Evolutionary conservation across 371 early-diverging fungal genomes (phyloP), one percentile per base, ranked within the genome.

Genomic region (Blakeslea trispora): DNA sequence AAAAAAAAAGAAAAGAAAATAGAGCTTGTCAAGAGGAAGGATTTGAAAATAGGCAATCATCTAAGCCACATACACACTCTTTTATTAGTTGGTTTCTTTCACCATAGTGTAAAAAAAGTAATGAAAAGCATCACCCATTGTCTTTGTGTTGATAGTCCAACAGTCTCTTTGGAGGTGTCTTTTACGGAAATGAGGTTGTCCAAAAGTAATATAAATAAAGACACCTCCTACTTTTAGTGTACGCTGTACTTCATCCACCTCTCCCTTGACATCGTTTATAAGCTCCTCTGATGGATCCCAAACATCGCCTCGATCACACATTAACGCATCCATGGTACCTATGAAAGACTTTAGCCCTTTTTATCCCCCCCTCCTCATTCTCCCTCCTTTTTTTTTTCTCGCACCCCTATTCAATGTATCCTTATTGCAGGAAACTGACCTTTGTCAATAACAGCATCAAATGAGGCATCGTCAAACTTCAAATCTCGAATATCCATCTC

Each of bases 191-290:
- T 93, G 95, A 49, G 95, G 95, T 66, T 93, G 94, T 13, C 91
- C 91, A 78, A 92, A 94, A 0, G 95, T 93, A 50, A 94, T 89
- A 61, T 94, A 93, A 24, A 94, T 68, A 62, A 95, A 94, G 37
- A 74, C 68, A 37, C 94, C 95, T 5, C 84, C 87, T 7, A 81
- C 71, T 48, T 87, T 89, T 52, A 94, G 77, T n/a, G 86, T 85
- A 19, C 87, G 71, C 23, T 80, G 72, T 5, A 91, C 92, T 58
- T 92, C 91, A 43, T 81, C 82, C 32, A 95, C 86, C 59, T 91
- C 92, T 18, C 72, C 67, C n/a, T 75, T 76, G 0, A 89, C 86
- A 13, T 82, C 80, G 5, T 75, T 68, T 44, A 88, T 69, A 42
- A 90, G 63, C 43, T 88, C 90, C 40, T 77, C 79, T 17, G 86